phyloP scores from a whole-genome alignment of 169 alveolate species.

The Plasmodium vivax region DNA sequence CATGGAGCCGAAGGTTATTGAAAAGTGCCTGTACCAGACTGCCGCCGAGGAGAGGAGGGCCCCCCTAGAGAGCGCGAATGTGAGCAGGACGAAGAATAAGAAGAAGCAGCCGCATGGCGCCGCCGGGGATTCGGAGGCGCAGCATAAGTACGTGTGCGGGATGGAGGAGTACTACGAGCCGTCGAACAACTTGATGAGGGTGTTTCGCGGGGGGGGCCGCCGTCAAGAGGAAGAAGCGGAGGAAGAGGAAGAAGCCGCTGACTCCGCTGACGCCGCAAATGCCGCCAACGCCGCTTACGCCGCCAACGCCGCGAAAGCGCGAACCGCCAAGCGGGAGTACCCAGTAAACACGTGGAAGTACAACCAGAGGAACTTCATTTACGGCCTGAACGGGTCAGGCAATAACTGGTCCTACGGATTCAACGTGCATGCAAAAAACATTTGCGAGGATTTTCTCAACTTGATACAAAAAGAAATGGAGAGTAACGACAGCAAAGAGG shows the following conservation, averaged over 20 bases:
- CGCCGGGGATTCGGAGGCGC: neutral
- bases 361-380: slow-evolving; percentile 26
- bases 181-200: slow-evolving; percentile 29
- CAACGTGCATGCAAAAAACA: slow-evolving; percentile 67
- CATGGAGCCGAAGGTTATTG: slow-evolving; percentile 74
- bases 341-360: slow-evolving; percentile 37
- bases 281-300: too few relatives aligned
- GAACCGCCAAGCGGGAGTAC: neutral
- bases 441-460: slow-evolving; percentile 41
- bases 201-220: neutral
- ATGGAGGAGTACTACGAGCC: slow-evolving; percentile 60
- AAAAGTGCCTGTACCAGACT: slow-evolving; percentile 21
- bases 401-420: slow-evolving; percentile 75
- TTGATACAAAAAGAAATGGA: slow-evolving; percentile 48
- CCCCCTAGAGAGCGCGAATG: neutral
- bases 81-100: neutral
- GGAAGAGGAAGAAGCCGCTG: neutral
- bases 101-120: neutral
- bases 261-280: too few relatives aligned
- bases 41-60: neutral
- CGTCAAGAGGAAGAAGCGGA: neutral
- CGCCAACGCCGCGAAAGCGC: neutral
- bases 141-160: slow-evolving; percentile 45
- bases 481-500: slow-evolving; percentile 67
- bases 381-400: slow-evolving; percentile 73